phyloP scores from a whole-genome alignment of 176 grass and related monocot species.

The Aegilops speltoides region DNA sequence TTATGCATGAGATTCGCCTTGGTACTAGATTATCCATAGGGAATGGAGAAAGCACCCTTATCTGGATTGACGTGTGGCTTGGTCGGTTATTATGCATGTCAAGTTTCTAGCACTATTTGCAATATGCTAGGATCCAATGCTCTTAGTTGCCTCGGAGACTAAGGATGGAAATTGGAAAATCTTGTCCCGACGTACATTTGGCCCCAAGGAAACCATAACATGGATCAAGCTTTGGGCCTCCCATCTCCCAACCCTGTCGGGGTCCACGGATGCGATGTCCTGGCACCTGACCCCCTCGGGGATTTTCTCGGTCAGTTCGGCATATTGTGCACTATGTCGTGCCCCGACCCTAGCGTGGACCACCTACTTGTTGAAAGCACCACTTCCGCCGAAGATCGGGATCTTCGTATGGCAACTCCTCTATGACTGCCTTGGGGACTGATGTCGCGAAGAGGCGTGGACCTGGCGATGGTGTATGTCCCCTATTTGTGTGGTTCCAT shows the following conservation, averaged over 20 bases:
- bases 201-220: neutral
- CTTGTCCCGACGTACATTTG: neutral
- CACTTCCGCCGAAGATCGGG: neutral
- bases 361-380: neutral
- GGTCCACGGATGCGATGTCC: neutral
- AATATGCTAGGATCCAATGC: neutral
- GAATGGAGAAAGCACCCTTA: neutral
- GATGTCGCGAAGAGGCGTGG: no score
- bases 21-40: neutral
- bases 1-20: neutral
- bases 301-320: neutral
- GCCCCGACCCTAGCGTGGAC: neutral
- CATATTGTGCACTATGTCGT: neutral
- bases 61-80: neutral
- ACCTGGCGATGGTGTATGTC: no score
- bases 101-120: neutral
- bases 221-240: neutral
- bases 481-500: no score
- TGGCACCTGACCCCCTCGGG: no score
- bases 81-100: neutral
- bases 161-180: neutral
- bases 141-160: neutral
- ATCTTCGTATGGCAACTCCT: no score
- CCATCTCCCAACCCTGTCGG: no score
- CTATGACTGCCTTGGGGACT: no score